Conservation (phyloP, 306 rosid species). For the Vicia faba region DNA sequence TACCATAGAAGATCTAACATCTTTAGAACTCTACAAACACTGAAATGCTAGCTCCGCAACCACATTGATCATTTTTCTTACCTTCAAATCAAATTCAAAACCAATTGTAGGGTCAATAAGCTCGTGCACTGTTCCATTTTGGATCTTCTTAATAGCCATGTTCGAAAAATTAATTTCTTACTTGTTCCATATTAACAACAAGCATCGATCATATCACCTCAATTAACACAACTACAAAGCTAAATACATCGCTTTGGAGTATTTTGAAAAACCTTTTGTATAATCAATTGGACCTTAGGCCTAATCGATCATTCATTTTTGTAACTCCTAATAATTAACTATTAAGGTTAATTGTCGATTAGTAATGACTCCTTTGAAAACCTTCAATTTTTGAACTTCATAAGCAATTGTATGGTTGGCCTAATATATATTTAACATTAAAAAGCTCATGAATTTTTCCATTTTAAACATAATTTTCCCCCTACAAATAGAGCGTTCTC, state of each 20-base stretch:
- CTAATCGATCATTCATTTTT: no score
- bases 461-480: no score
- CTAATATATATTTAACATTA: no score
- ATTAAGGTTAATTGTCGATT: no score
- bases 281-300: no score
- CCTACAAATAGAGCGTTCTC: no score
- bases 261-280: no score
- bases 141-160: slow-evolving; percentile 86
- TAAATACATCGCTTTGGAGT: slow-evolving; percentile 84
- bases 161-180: slow-evolving; percentile 70
- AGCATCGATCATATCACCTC: slow-evolving; percentile 78
- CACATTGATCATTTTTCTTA: slow-evolving; percentile 56
- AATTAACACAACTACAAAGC: slow-evolving; percentile 83
- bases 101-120: slow-evolving; percentile 65
- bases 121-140: slow-evolving; percentile 54
- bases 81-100: slow-evolving; percentile 57
- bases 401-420: no score
- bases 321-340: no score
- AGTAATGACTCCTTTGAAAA: no score
- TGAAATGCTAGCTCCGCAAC: slow-evolving; percentile 83
- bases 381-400: no score
- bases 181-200: slow-evolving; percentile 76
- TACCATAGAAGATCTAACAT: slow-evolving; percentile 66
- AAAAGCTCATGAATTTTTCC: no score
- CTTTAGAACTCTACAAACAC: slow-evolving; percentile 72